Base-by-base conservation (phyloP, 148 eudicot species). In the Diospyros lotus region DNA sequence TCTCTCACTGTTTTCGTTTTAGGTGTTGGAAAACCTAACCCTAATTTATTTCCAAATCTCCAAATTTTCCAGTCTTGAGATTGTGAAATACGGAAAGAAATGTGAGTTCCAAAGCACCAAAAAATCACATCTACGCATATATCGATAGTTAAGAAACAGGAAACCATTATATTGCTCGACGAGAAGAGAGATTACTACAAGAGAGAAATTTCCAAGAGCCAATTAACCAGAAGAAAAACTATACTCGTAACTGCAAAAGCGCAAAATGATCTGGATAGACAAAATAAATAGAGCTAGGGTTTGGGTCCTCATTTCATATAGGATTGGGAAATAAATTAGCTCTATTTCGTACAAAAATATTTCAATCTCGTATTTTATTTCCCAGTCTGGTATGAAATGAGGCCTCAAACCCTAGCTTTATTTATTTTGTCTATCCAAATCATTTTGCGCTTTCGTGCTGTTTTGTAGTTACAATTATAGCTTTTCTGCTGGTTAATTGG, bases 11-110 rank as follows among this genome's bases (percentile, higher is more conserved):
- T 43, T 73, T 48, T 1, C 12, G 48, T 14, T 44, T 51, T 5
- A 9, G 42, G 13, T 72, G 58, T 44, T 64, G 39, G 75, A 62
- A 80, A 81, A 67, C 82, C 76, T 83, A 70, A 52, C 68, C 46
- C 48, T 41, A 54, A 5, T 54, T 39, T 39, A 2, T 28, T 38
- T 54, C 12, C 62, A 14, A 65, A 17, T 5, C 50, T 18, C 3
- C 1, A 46, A 15, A 42, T 12, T 50, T 41, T 41, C 18, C n/a
- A 43, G 71, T 14, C 38, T 50, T 50, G 42, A 18, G 71, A 48
- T 67, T 2, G 12, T 13, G 55, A n/a, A 66, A 66, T 13, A 46
- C 9, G 4, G 0, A 0, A 66, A 64, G 52, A 66, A 66, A 9
- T 28, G 43, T 48, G 54, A 51, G 13, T 48, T 3, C 18, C 18